These are phyloP conservation scores for Ostreobium quekettii DNA, from an alignment of 139 green algal species.

Conservation along the genomic window DNA sequence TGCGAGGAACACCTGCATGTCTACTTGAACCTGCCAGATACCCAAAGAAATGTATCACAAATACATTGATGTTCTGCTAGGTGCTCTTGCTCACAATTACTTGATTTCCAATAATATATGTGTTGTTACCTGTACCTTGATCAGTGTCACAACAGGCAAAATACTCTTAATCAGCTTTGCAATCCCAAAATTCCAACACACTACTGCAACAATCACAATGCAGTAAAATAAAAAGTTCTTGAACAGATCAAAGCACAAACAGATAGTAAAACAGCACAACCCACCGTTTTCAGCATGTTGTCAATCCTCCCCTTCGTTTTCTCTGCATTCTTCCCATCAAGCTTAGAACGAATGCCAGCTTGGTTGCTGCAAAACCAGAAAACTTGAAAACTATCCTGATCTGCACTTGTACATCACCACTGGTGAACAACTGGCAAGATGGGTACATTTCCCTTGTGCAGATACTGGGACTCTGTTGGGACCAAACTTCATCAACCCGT, in stretches of 20 bases:
- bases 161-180: not conserved
- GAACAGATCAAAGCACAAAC: no score
- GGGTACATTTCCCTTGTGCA: no score
- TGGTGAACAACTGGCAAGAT: no score
- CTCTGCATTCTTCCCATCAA: conserved; percentile 39
- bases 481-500: no score
- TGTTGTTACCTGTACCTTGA: not conserved
- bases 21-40: conserved; percentile 22
- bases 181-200: not conserved
- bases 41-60: not conserved
- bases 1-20: conserved; percentile 31
- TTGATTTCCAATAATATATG: not conserved
- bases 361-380: conserved; percentile 56
- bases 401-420: no score
- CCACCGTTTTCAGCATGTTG: conserved; percentile 35
- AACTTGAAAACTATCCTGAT: not conserved
- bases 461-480: no score
- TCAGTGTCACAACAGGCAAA: not conserved
- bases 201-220: not conserved
- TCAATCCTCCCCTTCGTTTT: conserved; percentile 44
- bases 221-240: no score
- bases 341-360: conserved; percentile 41
- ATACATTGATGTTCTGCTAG: not conserved
- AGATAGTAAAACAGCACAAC: not conserved
- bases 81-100: not conserved